phyloP scores from a whole-genome alignment of 2,329 filamentous ascomycete genomes.

The Fusarium sp. region DNA sequence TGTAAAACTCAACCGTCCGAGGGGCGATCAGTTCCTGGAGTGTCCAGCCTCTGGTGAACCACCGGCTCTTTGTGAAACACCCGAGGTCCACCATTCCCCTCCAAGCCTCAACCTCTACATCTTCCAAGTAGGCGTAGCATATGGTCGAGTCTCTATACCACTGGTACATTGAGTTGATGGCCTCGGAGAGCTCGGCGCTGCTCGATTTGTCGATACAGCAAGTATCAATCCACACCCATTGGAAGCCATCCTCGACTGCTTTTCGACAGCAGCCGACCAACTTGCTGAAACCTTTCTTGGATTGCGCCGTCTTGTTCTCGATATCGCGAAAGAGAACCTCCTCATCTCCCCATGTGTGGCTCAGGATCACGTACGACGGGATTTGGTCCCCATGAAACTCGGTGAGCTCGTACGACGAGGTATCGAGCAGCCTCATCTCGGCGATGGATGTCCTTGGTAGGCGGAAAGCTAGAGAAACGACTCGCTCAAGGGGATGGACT shows the following conservation, averaged over 20 bases:
- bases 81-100: too few relatives aligned
- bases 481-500: background rate
- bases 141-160: slow-evolving; percentile 16
- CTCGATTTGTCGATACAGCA: too few relatives aligned
- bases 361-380: background rate
- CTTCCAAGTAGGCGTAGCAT: slow-evolving; percentile 23
- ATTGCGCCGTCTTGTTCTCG: background rate
- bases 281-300: background rate
- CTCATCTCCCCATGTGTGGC: background rate
- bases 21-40: slow-evolving; percentile 25
- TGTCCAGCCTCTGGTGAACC: background rate
- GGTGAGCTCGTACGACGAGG: background rate
- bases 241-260: background rate
- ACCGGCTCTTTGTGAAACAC: background rate
- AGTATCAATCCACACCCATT: background rate
- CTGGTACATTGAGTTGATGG: background rate
- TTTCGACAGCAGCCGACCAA: background rate
- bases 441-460: background rate
- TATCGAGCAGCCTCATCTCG: background rate
- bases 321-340: background rate
- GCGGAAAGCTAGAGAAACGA: background rate
- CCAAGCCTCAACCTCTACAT: background rate
- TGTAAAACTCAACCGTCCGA: slow-evolving; percentile 14
- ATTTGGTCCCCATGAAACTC: background rate
- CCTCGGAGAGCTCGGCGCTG: too few relatives aligned